Percentiles rank a stretch among this genome's conserved stretches.
Evolutionary conservation across 2,329 filamentous ascomycete genomes (phyloP).

Genomic region (Colletotrichum paranaense): DNA sequence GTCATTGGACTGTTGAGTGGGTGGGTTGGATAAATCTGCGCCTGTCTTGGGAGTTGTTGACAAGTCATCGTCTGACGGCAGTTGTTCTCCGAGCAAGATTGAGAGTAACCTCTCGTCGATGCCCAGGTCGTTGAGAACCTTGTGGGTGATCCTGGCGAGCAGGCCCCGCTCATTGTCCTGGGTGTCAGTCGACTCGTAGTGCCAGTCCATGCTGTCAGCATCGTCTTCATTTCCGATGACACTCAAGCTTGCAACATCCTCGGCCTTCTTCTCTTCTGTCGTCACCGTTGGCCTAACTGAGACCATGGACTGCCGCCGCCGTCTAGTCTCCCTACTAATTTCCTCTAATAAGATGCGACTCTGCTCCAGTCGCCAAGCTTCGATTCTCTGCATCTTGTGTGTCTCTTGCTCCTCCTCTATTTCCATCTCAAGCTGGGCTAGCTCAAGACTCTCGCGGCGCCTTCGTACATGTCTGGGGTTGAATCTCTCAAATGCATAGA

Average conservation of each 20-base stretch:
- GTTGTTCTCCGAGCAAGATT: constrained; percentile 85
- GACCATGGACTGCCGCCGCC: constrained; percentile 72
- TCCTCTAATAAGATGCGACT: constrained; percentile 87
- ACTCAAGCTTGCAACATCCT: constrained; percentile 45
- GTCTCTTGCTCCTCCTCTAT: constrained; percentile 69
- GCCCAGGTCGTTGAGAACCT: constrained; percentile 88
- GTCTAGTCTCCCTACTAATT: constrained; percentile 85
- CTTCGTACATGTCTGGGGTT: constrained; percentile 76
- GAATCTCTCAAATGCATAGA: constrained; percentile 90
- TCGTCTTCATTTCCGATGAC: constrained; percentile 43
- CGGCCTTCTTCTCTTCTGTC: constrained; percentile 43
- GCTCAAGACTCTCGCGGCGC: constrained; percentile 63
- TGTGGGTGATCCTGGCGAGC: constrained; percentile 84
- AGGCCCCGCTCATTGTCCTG: constrained; percentile 73
- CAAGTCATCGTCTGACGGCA: constrained; percentile 66
- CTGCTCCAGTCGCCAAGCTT: constrained; percentile 92
- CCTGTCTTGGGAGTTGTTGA: constrained; percentile 58
- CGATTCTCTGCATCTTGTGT: constrained; percentile 86
- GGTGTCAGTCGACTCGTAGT: constrained; percentile 58
- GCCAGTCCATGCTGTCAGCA: constrained; percentile 60
- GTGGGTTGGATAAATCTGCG: constrained; percentile 38
- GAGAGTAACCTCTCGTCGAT: constrained; percentile 88
- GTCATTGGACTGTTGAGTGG: constrained; percentile 48
- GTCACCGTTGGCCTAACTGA: constrained; percentile 52
- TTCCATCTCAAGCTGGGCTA: constrained; percentile 62